Evolutionary conservation across 1,139 yeast genomes (phyloP).

Genomic region (Arxiozyma bovina): DNA sequence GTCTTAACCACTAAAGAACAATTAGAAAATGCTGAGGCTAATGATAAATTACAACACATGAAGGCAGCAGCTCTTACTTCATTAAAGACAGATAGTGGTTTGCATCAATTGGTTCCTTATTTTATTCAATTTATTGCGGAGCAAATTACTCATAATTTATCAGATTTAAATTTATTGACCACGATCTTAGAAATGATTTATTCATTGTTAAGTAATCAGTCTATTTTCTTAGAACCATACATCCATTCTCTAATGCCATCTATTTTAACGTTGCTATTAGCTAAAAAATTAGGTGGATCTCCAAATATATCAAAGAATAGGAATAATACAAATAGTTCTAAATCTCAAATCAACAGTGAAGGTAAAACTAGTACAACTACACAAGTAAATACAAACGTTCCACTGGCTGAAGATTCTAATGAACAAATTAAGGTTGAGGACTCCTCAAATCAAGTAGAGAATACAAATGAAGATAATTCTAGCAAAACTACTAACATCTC

Average conservation of each 20-base stretch:
- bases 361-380: neutral
- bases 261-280: constrained; percentile 76
- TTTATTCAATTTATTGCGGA: constrained; percentile 94
- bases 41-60: constrained; percentile 46
- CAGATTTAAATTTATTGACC: constrained; percentile 62
- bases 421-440: neutral
- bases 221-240: constrained; percentile 89
- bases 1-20: constrained; percentile 49
- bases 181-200: constrained; percentile 87
- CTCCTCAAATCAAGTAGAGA: neutral
- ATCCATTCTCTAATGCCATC: constrained; percentile 97
- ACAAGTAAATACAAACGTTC: neutral
- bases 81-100: constrained; percentile 83
- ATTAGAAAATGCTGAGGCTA: constrained; percentile 8
- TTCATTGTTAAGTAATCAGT: constrained; percentile 73
- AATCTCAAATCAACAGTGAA: neutral
- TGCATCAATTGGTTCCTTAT: constrained; percentile 94
- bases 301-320: constrained; percentile 8
- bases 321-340: neutral
- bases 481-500: neutral
- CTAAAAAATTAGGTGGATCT: constrained; percentile 74
- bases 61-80: constrained; percentile 77
- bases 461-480: neutral
- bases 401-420: neutral
- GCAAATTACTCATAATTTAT: constrained; percentile 81